Percentiles rank a stretch among this genome's conserved stretches.
phyloP scores from a whole-genome alignment of 108 stramenopile genomes.

The Seminavis robusta region DNA sequence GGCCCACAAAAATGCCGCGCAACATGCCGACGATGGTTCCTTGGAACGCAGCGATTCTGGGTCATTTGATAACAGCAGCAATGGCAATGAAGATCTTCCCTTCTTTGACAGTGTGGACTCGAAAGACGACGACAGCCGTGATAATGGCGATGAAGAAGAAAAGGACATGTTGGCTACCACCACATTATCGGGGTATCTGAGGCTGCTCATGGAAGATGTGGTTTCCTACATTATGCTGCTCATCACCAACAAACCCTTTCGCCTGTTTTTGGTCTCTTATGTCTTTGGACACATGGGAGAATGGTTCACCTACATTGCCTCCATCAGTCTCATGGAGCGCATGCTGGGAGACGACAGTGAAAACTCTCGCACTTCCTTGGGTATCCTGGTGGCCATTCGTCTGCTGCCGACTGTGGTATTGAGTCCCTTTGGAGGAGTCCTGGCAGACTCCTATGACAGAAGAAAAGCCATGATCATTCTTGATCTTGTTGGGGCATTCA shows the following conservation, averaged over 20 bases:
- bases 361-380: slow-evolving; percentile 38
- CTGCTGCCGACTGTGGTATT: slow-evolving; percentile 54
- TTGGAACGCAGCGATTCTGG: too few species aligned
- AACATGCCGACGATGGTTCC: too few species aligned
- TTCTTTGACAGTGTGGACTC: too few species aligned
- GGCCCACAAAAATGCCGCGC: too few species aligned
- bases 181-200: too few species aligned
- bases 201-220: too few species aligned
- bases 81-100: too few species aligned
- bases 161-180: too few species aligned
- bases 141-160: too few species aligned
- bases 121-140: too few species aligned
- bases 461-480: slow-evolving; percentile 40
- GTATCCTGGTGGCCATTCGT: slow-evolving; percentile 47
- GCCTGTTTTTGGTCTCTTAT: slow-evolving; percentile 41
- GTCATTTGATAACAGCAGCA: too few species aligned
- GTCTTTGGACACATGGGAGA: slow-evolving; percentile 48
- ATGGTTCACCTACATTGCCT: slow-evolving; percentile 43
- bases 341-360: background rate
- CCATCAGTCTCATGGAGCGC: slow-evolving; percentile 26
- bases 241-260: slow-evolving; percentile 25
- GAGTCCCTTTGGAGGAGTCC: slow-evolving; percentile 42
- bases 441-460: slow-evolving; percentile 58
- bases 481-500: slow-evolving; percentile 39
- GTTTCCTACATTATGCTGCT: slow-evolving; percentile 33